Conservation (phyloP, 2,329 filamentous ascomycete genomes). For the Penicillium occitanis region DNA sequence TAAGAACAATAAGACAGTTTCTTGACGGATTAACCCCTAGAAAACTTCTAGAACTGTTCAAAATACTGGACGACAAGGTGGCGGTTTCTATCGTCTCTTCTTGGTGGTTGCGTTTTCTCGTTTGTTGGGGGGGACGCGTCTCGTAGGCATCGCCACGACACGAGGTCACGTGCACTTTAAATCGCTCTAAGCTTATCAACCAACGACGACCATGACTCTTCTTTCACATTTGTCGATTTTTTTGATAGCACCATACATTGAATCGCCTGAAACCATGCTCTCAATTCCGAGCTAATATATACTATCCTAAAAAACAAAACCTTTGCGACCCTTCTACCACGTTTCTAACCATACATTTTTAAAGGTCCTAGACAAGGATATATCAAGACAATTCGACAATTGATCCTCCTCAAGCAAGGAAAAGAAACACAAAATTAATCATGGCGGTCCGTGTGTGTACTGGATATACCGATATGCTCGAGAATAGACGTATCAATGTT, state of each 20-base stretch:
- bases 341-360: neutral
- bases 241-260: neutral
- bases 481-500: neutral
- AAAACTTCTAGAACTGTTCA: neutral
- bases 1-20: neutral
- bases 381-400: neutral
- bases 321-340: neutral
- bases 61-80: neutral
- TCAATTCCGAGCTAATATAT: neutral
- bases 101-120: neutral
- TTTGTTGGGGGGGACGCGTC: constrained; percentile 8
- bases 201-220: neutral
- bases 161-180: constrained; percentile 37
- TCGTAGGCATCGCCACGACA: constrained; percentile 35
- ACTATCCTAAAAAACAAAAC: neutral
- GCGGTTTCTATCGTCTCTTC: neutral
- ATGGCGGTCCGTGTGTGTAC: neutral
- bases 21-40: neutral
- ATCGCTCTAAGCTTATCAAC: neutral
- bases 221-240: neutral
- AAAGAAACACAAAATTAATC: neutral
- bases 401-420: neutral
- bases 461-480: neutral
- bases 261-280: neutral
- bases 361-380: neutral